phyloP scores from a whole-genome alignment of 2,329 filamentous ascomycete species.

The Ascomycota sp. region DNA sequence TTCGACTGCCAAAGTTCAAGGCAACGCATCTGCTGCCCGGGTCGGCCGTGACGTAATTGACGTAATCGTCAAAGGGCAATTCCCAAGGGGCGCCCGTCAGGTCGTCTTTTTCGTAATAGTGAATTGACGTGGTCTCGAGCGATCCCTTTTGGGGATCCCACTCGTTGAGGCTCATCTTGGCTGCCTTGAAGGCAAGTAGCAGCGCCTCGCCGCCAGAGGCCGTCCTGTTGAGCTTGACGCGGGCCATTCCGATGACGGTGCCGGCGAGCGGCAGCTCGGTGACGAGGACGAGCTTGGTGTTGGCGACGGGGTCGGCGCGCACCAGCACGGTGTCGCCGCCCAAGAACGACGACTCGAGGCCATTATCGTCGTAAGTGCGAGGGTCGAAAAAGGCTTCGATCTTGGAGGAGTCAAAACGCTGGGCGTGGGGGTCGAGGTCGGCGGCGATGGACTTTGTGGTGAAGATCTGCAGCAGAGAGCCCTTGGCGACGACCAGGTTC shows the following conservation, averaged over 20 bases:
- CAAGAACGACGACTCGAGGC: conserved; percentile 45
- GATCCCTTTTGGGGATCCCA: conserved; percentile 71
- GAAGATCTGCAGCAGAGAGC: conserved; percentile 85
- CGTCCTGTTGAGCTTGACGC: conserved; percentile 51
- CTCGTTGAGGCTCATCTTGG: conserved; percentile 80
- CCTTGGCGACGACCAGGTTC: conserved; percentile 82
- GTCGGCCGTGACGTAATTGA: conserved; percentile 71
- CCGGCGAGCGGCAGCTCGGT: conserved; percentile 71
- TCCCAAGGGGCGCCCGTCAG: conserved; percentile 67
- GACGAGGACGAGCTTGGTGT: conserved; percentile 64
- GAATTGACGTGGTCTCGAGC: conserved; percentile 79
- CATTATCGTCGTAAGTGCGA: conserved; percentile 37
- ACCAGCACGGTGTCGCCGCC: conserved; percentile 40
- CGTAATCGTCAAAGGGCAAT: conserved; percentile 50
- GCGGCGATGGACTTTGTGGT: conserved; percentile 45
- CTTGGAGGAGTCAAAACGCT: conserved; percentile 15
- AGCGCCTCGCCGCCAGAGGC: conserved; percentile 70
- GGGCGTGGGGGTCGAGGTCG: conserved; percentile 32
- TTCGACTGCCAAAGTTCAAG: conserved; percentile 75
- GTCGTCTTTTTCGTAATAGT: conserved; percentile 95
- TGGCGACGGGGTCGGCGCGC: conserved; percentile 41
- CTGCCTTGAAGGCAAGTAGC: conserved; percentile 69
- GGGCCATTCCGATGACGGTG: conserved; percentile 63
- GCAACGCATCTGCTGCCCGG: conserved; percentile 85
- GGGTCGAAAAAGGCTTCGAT: conserved; percentile 27